Base-by-base conservation (phyloP, 2,329 filamentous ascomycete genomes). In the Penicillium corylophilum region DNA sequence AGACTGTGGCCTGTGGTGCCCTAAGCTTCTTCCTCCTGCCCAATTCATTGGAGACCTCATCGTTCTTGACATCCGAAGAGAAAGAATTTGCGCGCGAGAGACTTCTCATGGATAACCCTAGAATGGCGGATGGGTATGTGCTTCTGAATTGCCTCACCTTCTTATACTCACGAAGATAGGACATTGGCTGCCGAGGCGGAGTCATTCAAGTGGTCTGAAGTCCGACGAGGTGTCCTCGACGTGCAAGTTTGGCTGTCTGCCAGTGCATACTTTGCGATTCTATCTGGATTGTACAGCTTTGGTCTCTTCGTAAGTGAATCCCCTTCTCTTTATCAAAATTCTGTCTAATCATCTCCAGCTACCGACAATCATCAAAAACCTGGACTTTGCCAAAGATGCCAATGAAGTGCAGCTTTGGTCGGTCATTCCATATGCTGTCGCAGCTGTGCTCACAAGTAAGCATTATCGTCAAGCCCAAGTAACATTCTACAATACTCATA, bases 181-280 rank as follows among this genome's bases (percentile, higher is more conserved):
- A 47, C 56, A 1, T 15, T 62, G 15, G 28, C 48, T 15, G 55
- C 51, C 28, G 65, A 71, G 35, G 50, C 59, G 20, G 82, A 86
- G 56, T 70, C 62, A 2, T 84, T 87, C 61, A 65, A 69, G 18
- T 86, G 84, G 84, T 78, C 79, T 2, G 84, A 87, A 68, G 83
- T 88, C 16, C 67, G 67, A 6, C 78, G 84, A n/a, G 85, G 84
- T 12, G 59, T 87, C 13, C 72, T 85, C 54, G 83, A 81, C 51
- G 55, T 80, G 20, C 82, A 85, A 55, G 78, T 84, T 35, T 87
- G 84, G 84, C 75, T 87, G 22, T 83, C 80, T 2, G 83, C 83
- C 1, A 73, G 73, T 0, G 81, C 84, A 0, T 86, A 86, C 64
- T 85, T 85, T 58, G 77, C 78, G 38, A 82, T 85, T 18, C 50